phyloP scores from a whole-genome alignment of 2,329 filamentous ascomycete genomes.

The Emmonsiellopsis sp. region DNA sequence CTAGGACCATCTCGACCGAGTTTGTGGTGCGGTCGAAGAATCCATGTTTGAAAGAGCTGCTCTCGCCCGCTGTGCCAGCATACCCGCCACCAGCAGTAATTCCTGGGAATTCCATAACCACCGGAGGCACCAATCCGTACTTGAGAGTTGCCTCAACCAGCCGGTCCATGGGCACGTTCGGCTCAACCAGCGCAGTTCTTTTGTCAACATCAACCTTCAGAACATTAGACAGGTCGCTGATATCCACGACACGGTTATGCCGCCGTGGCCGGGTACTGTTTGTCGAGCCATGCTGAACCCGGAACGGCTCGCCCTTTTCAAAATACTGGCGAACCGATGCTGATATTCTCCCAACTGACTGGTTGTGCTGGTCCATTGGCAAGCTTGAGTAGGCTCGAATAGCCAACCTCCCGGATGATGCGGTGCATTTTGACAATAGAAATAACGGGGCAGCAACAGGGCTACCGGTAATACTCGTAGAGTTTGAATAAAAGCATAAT shows the following conservation, averaged over 20 bases:
- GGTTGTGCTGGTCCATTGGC: slow-evolving; percentile 31
- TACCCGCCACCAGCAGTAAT: slow-evolving; percentile 62
- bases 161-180: slow-evolving; percentile 59
- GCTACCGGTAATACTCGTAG: neutral
- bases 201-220: slow-evolving; percentile 46
- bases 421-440: neutral
- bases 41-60: slow-evolving; percentile 55
- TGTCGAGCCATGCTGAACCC: slow-evolving; percentile 69
- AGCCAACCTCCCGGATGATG: neutral
- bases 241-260: slow-evolving; percentile 20
- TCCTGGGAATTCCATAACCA: slow-evolving; percentile 63
- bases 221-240: slow-evolving; percentile 38
- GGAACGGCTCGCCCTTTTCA: slow-evolving; percentile 49
- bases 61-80: slow-evolving; percentile 57
- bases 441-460: neutral
- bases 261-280: slow-evolving; percentile 60
- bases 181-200: slow-evolving; percentile 56
- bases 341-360: slow-evolving; percentile 37
- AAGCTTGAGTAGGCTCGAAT: neutral
- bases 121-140: slow-evolving; percentile 49
- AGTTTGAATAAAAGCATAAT: neutral
- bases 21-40: slow-evolving; percentile 57
- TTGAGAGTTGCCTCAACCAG: slow-evolving; percentile 49
- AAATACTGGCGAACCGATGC: slow-evolving; percentile 38
- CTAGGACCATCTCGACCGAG: slow-evolving; percentile 54